phyloP scores from a whole-genome alignment of 202 grass and related monocot genomes.

The Tripidium arundinaceum region DNA sequence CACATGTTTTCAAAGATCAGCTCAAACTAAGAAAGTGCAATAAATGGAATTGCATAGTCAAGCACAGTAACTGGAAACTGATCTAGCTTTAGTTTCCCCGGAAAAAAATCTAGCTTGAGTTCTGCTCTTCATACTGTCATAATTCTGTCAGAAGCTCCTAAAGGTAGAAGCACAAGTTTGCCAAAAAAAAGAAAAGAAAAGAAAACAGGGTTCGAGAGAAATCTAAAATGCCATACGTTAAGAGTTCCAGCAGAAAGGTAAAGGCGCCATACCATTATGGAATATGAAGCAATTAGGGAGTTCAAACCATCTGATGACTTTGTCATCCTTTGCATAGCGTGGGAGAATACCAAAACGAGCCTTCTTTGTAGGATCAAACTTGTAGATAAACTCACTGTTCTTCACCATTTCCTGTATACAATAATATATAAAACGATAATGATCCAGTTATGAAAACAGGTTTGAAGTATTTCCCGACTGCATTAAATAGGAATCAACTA shows the following conservation, averaged over 20 bases:
- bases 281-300: conserved; percentile 97
- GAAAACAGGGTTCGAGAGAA: neutral
- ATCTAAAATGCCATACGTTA: neutral
- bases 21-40: neutral
- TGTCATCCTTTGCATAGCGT: conserved; percentile 83
- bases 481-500: neutral
- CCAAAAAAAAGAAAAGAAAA: too few relatives aligned
- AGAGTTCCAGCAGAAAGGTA: neutral
- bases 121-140: neutral
- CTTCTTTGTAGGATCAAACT: conserved; percentile 89
- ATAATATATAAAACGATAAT: conserved; percentile 19
- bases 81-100: neutral
- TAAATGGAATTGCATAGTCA: neutral
- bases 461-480: neutral
- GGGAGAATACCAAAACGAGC: conserved; percentile 83
- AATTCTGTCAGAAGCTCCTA: neutral
- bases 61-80: neutral
- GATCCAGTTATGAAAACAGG: neutral
- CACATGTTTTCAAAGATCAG: conserved; percentile 22
- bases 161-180: neutral
- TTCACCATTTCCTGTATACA: conserved; percentile 85
- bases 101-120: neutral
- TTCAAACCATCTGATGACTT: conserved; percentile 91
- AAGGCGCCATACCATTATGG: conserved; percentile 61
- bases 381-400: conserved; percentile 79